Evolutionary conservation across 2,329 filamentous ascomycete genomes (phyloP).

Genomic region (Calonectria crousiana): DNA sequence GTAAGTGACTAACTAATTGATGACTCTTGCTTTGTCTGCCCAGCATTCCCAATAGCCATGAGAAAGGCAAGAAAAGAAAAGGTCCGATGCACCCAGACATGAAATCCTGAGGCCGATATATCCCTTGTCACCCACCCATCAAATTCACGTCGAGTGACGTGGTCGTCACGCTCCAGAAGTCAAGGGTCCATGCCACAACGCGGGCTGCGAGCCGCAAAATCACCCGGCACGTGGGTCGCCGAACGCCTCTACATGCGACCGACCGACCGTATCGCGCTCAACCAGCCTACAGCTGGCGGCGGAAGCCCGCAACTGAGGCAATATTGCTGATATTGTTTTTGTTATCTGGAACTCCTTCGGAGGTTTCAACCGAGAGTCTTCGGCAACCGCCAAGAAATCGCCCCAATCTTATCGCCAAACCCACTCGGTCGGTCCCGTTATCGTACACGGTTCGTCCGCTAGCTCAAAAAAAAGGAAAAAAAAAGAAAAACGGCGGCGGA

Average conservation of each 20-base stretch:
- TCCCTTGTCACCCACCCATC: not conserved
- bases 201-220: slow-evolving; percentile 22
- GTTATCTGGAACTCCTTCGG: not conserved
- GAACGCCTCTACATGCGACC: slow-evolving; percentile 18
- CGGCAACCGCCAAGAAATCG: not conserved
- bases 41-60: not conserved
- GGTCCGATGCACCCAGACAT: not conserved
- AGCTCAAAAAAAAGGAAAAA: not conserved
- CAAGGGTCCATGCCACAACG: slow-evolving; percentile 9
- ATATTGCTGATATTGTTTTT: not conserved
- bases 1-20: not conserved
- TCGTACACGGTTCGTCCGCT: not conserved
- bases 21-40: not conserved
- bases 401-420: not conserved
- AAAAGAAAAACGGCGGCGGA: not conserved
- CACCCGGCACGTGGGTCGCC: slow-evolving; percentile 17
- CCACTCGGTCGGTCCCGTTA: not conserved
- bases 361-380: not conserved
- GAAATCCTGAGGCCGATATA: not conserved
- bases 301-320: not conserved
- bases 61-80: not conserved
- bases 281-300: not conserved
- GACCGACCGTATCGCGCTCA: not conserved
- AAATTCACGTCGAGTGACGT: not conserved
- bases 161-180: not conserved